These are phyloP conservation scores for Serendipita sp. DNA, from an alignment of 768 basidiomycete genomes.

Conservation along the genomic window DNA sequence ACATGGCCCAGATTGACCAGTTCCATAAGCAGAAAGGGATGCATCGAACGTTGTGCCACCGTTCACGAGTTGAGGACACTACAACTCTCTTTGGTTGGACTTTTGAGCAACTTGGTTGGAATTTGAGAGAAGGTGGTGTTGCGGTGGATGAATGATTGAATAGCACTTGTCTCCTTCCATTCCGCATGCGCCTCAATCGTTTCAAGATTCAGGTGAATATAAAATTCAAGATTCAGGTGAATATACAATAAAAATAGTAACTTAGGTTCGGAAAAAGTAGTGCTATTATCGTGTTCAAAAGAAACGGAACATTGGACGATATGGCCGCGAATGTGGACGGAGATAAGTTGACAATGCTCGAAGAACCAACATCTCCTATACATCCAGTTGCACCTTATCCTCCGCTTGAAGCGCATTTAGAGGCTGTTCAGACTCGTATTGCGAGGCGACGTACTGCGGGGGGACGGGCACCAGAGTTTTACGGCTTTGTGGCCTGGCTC, in stretches of 20 bases:
- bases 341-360: background rate
- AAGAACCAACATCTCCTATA: constrained; percentile 28
- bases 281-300: no score
- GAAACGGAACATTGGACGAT: background rate
- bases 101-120: constrained; percentile 19
- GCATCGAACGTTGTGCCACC: constrained; percentile 4
- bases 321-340: background rate
- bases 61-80: constrained; percentile 6
- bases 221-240: no score
- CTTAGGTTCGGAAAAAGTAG: no score
- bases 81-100: constrained; percentile 17
- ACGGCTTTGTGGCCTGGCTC: constrained; percentile 81
- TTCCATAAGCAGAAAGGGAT: constrained; percentile 14
- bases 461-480: constrained; percentile 69
- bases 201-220: no score
- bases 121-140: constrained; percentile 6
- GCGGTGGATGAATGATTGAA: background rate
- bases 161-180: background rate
- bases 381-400: constrained; percentile 31
- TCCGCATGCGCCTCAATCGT: no score
- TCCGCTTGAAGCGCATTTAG: constrained; percentile 23
- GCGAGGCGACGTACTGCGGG: constrained; percentile 19
- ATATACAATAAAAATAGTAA: no score
- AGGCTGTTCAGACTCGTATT: background rate
- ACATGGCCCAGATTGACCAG: constrained; percentile 9